These are phyloP conservation scores for Thymus mandschuricus DNA, from an alignment of 257 asterid species.

Conservation along the genomic window DNA sequence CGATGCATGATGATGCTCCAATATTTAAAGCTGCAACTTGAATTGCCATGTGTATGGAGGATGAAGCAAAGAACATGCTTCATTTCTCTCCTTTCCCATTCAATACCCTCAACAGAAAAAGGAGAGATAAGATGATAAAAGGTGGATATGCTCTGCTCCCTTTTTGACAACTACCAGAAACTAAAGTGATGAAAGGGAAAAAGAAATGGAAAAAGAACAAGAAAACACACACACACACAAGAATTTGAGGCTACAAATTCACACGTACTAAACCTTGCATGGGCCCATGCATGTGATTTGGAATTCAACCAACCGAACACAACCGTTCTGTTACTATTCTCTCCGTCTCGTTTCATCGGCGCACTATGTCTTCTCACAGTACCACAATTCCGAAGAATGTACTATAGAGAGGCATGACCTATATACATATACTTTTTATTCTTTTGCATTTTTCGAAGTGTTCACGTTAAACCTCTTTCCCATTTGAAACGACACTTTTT, in stretches of 20 bases:
- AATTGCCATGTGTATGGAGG: constrained; percentile 1
- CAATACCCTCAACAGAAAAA: constrained; percentile 1
- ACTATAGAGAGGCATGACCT: too few species aligned
- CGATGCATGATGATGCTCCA: neutral
- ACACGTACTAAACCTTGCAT: neutral
- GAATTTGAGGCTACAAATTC: constrained; percentile 18
- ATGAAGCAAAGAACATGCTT: constrained; percentile 20
- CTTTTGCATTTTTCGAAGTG: too few species aligned
- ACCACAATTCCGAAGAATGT: too few species aligned
- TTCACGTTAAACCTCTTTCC: too few species aligned
- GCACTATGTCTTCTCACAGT: too few species aligned
- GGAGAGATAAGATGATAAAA: constrained; percentile 40
- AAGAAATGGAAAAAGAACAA: neutral
- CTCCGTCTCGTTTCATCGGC: too few species aligned
- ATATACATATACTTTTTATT: too few species aligned
- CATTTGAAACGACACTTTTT: too few species aligned
- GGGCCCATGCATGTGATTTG: neutral
- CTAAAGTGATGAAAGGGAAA: neutral
- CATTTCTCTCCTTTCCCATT: constrained; percentile 22
- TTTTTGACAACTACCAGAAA: constrained; percentile 8
- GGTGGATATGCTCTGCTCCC: constrained; percentile 36
- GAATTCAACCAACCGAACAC: constrained; percentile 2
- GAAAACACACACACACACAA: neutral
- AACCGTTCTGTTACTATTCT: too few species aligned
- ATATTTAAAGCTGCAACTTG: neutral